A percentile compares a stretch with the other conserved stretches of the same genome.
Conservation (phyloP, 257 asterid genomes). For the Haberlea rhodopensis region DNA sequence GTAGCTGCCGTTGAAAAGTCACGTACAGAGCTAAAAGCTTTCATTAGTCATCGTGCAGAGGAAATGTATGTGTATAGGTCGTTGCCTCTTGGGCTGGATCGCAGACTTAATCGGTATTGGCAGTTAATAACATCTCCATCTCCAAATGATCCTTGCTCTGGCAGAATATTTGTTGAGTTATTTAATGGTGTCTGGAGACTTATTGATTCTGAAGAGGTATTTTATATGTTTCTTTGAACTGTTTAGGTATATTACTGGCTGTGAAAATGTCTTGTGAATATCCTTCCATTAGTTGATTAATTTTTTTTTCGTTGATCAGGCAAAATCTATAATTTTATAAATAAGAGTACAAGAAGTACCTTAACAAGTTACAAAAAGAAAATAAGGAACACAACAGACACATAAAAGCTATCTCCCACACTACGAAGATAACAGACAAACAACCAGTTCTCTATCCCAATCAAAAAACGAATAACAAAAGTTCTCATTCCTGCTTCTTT, state of each 20-base stretch:
- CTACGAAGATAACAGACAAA: too few species aligned
- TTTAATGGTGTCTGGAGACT: conserved; percentile 64
- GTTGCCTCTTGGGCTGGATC: conserved; percentile 86
- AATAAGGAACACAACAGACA: too few species aligned
- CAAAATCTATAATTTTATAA: too few species aligned
- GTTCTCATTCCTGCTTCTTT: too few species aligned
- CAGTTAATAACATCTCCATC: conserved; percentile 70
- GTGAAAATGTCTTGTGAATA: background rate
- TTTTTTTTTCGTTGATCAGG: too few species aligned
- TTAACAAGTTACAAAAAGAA: too few species aligned
- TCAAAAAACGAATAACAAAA: too few species aligned
- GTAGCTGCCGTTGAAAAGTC: conserved; percentile 67
- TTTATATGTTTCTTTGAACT: background rate
- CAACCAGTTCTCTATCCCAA: too few species aligned
- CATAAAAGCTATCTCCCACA: too few species aligned
- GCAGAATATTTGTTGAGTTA: conserved; percentile 76
- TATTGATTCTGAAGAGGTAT: conserved; percentile 80
- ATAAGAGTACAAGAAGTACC: background rate
- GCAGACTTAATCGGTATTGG: conserved; percentile 86
- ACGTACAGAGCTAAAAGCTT: conserved; percentile 63
- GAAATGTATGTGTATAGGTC: conserved; percentile 76
- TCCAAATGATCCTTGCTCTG: conserved; percentile 74
- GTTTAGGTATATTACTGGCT: background rate
- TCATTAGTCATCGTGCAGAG: conserved; percentile 68
- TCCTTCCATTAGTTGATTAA: background rate